These are phyloP conservation scores for Yarrowia divulgata DNA, from an alignment of 805 yeast species.

Conservation along the genomic window DNA sequence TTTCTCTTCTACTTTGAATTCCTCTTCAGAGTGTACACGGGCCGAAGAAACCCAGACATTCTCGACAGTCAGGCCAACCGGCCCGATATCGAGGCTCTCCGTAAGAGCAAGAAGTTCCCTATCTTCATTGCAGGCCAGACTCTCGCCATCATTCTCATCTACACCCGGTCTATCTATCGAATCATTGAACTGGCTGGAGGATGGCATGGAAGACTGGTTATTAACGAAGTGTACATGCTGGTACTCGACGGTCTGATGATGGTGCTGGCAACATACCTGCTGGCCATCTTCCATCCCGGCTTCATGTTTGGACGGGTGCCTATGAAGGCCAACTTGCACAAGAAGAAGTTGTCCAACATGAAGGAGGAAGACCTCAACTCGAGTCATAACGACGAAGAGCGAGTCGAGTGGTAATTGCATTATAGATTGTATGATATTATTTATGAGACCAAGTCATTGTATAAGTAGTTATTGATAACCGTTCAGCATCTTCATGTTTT, in stretches of 20 bases:
- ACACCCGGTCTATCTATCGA: conserved; percentile 74
- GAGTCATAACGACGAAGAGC: conserved; percentile 15
- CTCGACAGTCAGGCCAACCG: conserved; percentile 8
- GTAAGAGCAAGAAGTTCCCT: conserved; percentile 42
- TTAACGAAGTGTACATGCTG: conserved; percentile 65
- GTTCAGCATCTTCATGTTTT: too few species aligned
- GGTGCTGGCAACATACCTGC: conserved; percentile 55
- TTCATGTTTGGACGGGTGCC: conserved; percentile 37
- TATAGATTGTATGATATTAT: conserved; percentile 28
- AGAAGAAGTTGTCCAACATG: conserved; percentile 3
- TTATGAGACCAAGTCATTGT: background rate
- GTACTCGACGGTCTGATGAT: conserved; percentile 70
- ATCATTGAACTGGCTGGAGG: conserved; percentile 75
- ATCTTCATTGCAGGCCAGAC: conserved; percentile 42
- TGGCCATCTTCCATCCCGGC: conserved; percentile 71
- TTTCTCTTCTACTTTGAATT: conserved; percentile 59
- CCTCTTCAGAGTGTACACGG: conserved; percentile 38
- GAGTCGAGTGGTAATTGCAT: conserved; percentile 18
- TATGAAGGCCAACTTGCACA: conserved; percentile 33
- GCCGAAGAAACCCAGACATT: conserved; percentile 12
- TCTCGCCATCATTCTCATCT: conserved; percentile 60
- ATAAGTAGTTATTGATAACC: too few species aligned
- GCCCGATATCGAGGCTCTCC: conserved; percentile 20
- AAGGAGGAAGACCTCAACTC: conserved; percentile 24
- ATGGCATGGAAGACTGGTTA: conserved; percentile 70